Evolutionary conservation across 371 early-diverging fungal genomes (phyloP).

Genomic region (Mucor irregularis): DNA sequence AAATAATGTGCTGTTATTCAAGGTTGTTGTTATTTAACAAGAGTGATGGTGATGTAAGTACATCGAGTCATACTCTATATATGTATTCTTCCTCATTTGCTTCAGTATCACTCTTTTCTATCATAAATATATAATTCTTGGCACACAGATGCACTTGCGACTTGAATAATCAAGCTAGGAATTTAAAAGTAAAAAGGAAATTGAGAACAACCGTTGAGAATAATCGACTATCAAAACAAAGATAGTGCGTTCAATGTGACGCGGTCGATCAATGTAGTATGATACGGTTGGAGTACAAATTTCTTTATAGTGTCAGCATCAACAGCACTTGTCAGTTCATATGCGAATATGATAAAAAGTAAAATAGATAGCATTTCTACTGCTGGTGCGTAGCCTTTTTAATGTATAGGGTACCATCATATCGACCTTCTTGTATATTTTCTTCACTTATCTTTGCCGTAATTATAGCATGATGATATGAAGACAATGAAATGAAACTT

Average conservation of each 20-base stretch:
- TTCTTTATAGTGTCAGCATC: conserved; percentile 5
- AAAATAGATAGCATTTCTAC: too few relatives aligned
- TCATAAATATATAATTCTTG: too few relatives aligned
- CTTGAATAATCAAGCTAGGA: conserved; percentile 24
- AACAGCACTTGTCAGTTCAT: too few relatives aligned
- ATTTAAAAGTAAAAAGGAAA: conserved; percentile 37
- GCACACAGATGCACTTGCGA: too few relatives aligned
- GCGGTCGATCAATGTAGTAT: conserved; percentile 50
- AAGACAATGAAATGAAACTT: neutral
- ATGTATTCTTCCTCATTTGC: conserved; percentile 17
- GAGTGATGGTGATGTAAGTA: neutral
- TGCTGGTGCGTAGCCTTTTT: conserved; percentile 50
- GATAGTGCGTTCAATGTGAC: conserved; percentile 49
- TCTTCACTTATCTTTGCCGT: conserved; percentile 40
- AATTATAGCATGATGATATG: conserved; percentile 52
- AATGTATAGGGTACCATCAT: conserved; percentile 59
- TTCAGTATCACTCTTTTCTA: too few relatives aligned
- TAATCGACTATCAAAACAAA: conserved; percentile 57
- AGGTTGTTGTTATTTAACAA: too few relatives aligned
- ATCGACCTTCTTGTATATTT: conserved; percentile 52
- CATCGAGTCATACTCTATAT: conserved; percentile 21
- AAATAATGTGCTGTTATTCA: conserved; percentile 8
- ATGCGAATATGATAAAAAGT: too few relatives aligned
- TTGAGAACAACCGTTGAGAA: conserved; percentile 55
- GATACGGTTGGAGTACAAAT: conserved; percentile 63